phyloP scores from a whole-genome alignment of 1,284 basidiomycete species.

The Rhodotorula sp. region DNA sequence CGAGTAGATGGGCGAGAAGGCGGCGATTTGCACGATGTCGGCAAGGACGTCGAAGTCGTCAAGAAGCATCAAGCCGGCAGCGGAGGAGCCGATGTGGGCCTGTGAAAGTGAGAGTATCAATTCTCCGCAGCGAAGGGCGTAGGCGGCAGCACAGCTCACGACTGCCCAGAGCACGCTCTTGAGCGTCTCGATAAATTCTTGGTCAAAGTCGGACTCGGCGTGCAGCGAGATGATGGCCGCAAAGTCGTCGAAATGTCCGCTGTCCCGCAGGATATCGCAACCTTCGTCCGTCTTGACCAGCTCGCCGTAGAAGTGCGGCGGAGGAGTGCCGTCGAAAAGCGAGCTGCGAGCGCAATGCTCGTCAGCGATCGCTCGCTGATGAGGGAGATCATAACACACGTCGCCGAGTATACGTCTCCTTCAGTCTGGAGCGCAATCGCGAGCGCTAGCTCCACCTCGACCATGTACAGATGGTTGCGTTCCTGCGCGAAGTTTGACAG shows the following conservation, averaged over 20 bases:
- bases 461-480: slow-evolving; percentile 79
- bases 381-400: not conserved
- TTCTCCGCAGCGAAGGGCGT: not conserved
- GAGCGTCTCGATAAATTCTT: slow-evolving; percentile 77
- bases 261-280: slow-evolving; percentile 81
- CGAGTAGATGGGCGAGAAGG: slow-evolving; percentile 82
- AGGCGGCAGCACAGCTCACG: slow-evolving; percentile 59
- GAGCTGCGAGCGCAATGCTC: not conserved
- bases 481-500: slow-evolving; percentile 58
- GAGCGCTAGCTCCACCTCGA: slow-evolving; percentile 81
- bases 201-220: slow-evolving; percentile 77
- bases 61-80: slow-evolving; percentile 85
- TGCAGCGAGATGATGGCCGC: slow-evolving; percentile 84
- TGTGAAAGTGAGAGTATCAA: slow-evolving; percentile 47
- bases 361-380: not conserved
- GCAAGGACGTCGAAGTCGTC: slow-evolving; percentile 93
- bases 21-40: slow-evolving; percentile 84
- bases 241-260: slow-evolving; percentile 88
- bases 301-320: slow-evolving; percentile 96
- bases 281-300: slow-evolving; percentile 94
- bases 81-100: slow-evolving; percentile 91
- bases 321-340: slow-evolving; percentile 78
- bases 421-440: slow-evolving; percentile 68
- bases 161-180: slow-evolving; percentile 97
- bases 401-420: slow-evolving; percentile 35